Conservation (phyloP, 768 basidiomycete species). For the Ephemerocybe angulata region DNA sequence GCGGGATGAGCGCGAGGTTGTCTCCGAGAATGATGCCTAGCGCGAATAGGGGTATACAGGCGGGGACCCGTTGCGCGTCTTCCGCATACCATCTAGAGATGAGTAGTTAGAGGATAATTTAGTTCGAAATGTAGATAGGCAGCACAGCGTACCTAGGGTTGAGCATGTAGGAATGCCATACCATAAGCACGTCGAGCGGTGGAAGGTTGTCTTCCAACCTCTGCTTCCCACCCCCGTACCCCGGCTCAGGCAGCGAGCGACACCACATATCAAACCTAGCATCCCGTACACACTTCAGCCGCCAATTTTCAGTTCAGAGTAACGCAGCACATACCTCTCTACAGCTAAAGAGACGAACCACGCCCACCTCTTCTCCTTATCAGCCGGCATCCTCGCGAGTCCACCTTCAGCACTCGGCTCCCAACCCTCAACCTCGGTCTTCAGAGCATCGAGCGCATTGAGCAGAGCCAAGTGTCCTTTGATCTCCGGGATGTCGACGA, state of each 20-base stretch:
- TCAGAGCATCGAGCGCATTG: slow-evolving; percentile 29
- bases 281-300: not conserved
- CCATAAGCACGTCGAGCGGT: slow-evolving; percentile 37
- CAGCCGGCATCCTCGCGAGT: slow-evolving; percentile 15
- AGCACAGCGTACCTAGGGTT: slow-evolving; percentile 21
- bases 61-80: slow-evolving; percentile 23
- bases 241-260: slow-evolving; percentile 8
- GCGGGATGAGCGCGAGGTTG: slow-evolving; percentile 17
- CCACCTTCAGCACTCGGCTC: not conserved
- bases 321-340: slow-evolving; percentile 25
- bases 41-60: slow-evolving; percentile 18
- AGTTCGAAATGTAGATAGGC: no score
- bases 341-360: slow-evolving; percentile 38
- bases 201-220: slow-evolving; percentile 26
- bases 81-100: slow-evolving; percentile 30
- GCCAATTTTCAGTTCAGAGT: not conserved
- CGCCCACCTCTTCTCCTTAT: slow-evolving; percentile 28
- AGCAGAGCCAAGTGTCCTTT: slow-evolving; percentile 34
- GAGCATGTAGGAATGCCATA: slow-evolving; percentile 37
- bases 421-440: slow-evolving; percentile 19
- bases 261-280: slow-evolving; percentile 31
- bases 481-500: slow-evolving; percentile 26
- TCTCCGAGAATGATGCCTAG: slow-evolving; percentile 17
- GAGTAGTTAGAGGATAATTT: not conserved
- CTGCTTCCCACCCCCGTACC: no score